Evolutionary conservation across 2,329 filamentous ascomycete genomes (phyloP), one percentile per base, ranked within the genome.

Genomic region (Hawksworthiomyces lignivorus): DNA sequence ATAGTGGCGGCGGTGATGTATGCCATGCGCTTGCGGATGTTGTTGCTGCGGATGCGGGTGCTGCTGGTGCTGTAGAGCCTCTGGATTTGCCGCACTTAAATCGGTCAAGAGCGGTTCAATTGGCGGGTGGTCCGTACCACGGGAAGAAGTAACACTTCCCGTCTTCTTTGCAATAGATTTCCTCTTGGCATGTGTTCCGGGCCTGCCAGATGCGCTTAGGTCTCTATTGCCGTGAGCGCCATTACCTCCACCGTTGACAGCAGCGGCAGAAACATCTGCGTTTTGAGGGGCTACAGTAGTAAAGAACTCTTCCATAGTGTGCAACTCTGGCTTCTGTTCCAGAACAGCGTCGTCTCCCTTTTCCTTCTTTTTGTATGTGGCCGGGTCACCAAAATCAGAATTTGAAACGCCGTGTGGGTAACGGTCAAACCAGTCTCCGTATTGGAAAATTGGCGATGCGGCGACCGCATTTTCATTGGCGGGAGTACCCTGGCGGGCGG

Each of bases 371-470:
- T 77, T 71, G 30, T 75, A 70, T 4, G 71, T 64, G 21, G 76
- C 78, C 2, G 85, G 82, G 50, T 92, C 87, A 54, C 87, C 80
- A 61, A 87, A 92, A 55, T 95, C 87, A 2, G 80, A 74, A 46
- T 86, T 80, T 4, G 86, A 87, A 14, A 97, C 86, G 3, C 92
- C 92, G 53, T 94, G 85, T 1, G 92, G 92, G 58, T 96, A 97
- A 50, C 85, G 78, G 56, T 92, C 85, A 55, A 97, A 97, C 92
- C 92, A 97, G 62, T 97, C 92, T 39, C 89, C 88, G 54, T 97
- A 97, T 55, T 97, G 90, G 60, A 95, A 89, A 53, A 96, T 84
- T 8, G 75, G 73, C 6, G 75, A 73, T 5, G 73, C 63, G 1
- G 20, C 36, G 1, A 30, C 41, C 12, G 70, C 64, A 32, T 65